Base-by-base conservation (phyloP, 306 rosid species). In the Trifolium dubium region DNA sequence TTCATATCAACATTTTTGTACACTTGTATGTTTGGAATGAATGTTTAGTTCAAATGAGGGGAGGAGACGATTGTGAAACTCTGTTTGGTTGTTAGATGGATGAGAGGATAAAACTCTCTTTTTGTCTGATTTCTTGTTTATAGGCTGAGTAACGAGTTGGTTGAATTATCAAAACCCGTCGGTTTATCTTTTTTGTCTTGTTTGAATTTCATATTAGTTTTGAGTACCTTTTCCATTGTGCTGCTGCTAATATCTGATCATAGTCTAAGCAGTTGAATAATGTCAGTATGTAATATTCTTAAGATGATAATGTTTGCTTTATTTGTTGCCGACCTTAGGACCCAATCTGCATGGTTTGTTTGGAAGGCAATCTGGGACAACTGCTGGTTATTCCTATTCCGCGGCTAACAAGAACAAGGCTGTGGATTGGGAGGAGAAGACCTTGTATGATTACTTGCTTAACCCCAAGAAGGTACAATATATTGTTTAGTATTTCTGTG, bases 321-420 rank as follows among this genome's bases (percentile, higher is more conserved):
- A 10, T 28, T 64, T 70, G 18, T 76, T 64, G 41, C 37, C 7
- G 5, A 55, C 66, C 31, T 17, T 80, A 92, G 98, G 98, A 29
- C 98, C 98, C 72, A 92, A 92, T 81, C 84, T 92, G 64, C 88
- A 92, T 79, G 98, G 96, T 30, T 78, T 92, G 81, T 87, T 92
- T n/a, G 98, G 96, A 73, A 88, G 98, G 89, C 98, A 92, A 81
- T 92, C 98, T 23, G 98, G 98, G 28, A 92, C 98, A 1, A 88
- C 92, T 28, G 35, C 94, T 7, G 98, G 98, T 34, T 92, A 90
- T 75, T 92, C 98, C 6, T 92, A 92, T 66, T 92, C 98, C 7
- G 49, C 96, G 2, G 98, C 98, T 56, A 92, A 92, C 92, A 92
- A 92, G 85, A 90, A 90, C 84, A 92, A 71, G 96, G 98, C 98